These are phyloP conservation scores for Leishmania guyanensis DNA, from an alignment of 208 protist species.

Conservation along the genomic window DNA sequence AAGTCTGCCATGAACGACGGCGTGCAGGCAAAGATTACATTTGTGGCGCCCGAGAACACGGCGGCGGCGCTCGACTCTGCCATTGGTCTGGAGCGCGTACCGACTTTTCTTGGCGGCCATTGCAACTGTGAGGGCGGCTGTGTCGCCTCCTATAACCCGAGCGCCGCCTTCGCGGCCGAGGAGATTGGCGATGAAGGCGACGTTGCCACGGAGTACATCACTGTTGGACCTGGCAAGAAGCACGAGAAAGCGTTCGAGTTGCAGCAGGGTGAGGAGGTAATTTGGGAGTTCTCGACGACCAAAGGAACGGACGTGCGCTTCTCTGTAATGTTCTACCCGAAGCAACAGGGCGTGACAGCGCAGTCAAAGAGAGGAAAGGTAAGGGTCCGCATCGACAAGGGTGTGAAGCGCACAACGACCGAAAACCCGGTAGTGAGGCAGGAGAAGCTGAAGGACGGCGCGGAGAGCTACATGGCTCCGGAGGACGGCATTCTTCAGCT, in stretches of 20 bases:
- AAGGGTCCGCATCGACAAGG: conserved; percentile 40
- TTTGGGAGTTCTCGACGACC: conserved; percentile 63
- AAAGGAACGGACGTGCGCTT: conserved; percentile 50
- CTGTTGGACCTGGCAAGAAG: conserved; percentile 41
- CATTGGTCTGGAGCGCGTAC: conserved; percentile 56
- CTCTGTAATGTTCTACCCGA: conserved; percentile 46
- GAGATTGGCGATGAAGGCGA: conserved; percentile 39
- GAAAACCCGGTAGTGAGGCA: conserved; percentile 48
- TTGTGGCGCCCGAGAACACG: conserved; percentile 50
- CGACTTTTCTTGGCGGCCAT: conserved; percentile 57
- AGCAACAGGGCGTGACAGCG: conserved; percentile 35
- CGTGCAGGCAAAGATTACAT: conserved; percentile 57
- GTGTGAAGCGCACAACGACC: conserved; percentile 32
- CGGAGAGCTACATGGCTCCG: conserved; percentile 47
- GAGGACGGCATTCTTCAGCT: conserved; percentile 62
- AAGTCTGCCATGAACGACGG: conserved; percentile 47
- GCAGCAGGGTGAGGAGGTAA: conserved; percentile 46
- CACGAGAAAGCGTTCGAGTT: conserved; percentile 56
- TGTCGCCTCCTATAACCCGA: conserved; percentile 47
- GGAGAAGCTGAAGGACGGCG: conserved; percentile 51
- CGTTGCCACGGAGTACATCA: conserved; percentile 56
- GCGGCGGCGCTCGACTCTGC: conserved; percentile 42
- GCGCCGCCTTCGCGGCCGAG: conserved; percentile 21
- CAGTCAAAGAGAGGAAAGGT: conserved; percentile 28
- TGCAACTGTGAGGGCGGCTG: conserved; percentile 63